Conservation (phyloP, 1,284 basidiomycete species). For the Sanghuangporus baumii region DNA sequence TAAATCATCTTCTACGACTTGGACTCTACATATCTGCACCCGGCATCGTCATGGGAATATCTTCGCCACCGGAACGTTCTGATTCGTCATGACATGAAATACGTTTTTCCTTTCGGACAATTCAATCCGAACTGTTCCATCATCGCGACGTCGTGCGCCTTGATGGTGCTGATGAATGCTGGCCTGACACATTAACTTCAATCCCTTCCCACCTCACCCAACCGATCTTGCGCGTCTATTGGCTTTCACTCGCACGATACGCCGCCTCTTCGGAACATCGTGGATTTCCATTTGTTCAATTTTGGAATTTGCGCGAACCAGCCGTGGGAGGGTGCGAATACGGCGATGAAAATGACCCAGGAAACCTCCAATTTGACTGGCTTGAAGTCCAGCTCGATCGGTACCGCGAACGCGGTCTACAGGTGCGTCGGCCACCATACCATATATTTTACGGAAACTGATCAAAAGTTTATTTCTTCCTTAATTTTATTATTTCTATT, state of each 20-base stretch:
- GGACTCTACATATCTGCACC: neutral
- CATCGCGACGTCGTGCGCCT: neutral
- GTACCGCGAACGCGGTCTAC: slow-evolving; percentile 73
- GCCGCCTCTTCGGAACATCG: neutral
- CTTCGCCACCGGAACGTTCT: neutral
- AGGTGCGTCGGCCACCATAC: slow-evolving; percentile 37
- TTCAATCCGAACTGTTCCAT: neutral
- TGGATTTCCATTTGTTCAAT: neutral
- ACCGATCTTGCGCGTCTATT: neutral
- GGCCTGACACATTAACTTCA: neutral
- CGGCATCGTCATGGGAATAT: neutral
- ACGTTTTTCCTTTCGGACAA: neutral
- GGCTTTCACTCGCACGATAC: neutral
- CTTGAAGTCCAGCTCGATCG: slow-evolving; percentile 77
- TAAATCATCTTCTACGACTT: neutral
- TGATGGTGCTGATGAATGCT: slow-evolving; percentile 1
- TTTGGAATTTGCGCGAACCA: slow-evolving; percentile 22
- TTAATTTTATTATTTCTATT: slow-evolving; percentile 10
- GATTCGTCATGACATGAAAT: neutral
- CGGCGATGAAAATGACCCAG: slow-evolving; percentile 62
- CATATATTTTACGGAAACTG: neutral
- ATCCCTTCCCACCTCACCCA: no score
- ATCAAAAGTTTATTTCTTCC: slow-evolving; percentile 12
- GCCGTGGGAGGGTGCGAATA: slow-evolving; percentile 67
- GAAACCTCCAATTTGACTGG: slow-evolving; percentile 86